A percentile compares a stretch with the other conserved stretches of the same genome.
phyloP scores from a whole-genome alignment of 2,329 filamentous ascomycete genomes.

The Trichophyton benhamiae region DNA sequence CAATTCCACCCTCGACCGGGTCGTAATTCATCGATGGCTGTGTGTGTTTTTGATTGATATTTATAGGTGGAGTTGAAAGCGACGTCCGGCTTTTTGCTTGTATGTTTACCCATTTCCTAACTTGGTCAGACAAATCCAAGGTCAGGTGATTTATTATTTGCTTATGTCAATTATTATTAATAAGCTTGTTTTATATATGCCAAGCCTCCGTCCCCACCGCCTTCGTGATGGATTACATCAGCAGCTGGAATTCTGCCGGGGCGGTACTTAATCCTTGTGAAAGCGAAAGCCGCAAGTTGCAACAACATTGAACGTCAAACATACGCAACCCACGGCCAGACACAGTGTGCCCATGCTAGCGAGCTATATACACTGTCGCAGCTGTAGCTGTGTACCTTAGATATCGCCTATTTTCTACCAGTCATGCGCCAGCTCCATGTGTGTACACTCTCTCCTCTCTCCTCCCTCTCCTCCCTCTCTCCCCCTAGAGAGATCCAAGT shows the following conservation, averaged over 20 bases:
- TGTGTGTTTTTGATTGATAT: neutral
- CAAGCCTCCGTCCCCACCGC: neutral
- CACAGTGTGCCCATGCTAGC: conserved; percentile 10
- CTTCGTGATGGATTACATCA: neutral
- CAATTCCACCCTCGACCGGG: neutral
- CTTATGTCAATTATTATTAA: neutral
- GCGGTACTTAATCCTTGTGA: neutral
- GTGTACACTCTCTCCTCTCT: neutral
- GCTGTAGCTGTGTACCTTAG: conserved; percentile 10
- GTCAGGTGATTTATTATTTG: neutral
- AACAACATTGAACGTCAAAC: neutral
- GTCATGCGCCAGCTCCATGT: conserved; percentile 13
- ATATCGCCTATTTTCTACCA: neutral
- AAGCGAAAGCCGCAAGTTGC: neutral
- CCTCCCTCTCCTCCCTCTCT: neutral
- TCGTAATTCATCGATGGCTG: neutral
- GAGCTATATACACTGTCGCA: conserved; percentile 6
- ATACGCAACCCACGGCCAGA: neutral
- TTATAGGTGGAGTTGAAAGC: neutral
- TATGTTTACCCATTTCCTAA: conserved; percentile 2
- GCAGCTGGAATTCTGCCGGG: neutral
- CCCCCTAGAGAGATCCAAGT: neutral
- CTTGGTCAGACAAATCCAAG: neutral
- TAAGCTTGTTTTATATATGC: neutral
- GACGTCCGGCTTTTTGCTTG: neutral